A percentile compares a stretch with the other conserved stretches of the same genome.
Evolutionary conservation across 192 early-diverging fungal genomes (phyloP).

Genomic region (Phlyctochytrium planicorne): DNA sequence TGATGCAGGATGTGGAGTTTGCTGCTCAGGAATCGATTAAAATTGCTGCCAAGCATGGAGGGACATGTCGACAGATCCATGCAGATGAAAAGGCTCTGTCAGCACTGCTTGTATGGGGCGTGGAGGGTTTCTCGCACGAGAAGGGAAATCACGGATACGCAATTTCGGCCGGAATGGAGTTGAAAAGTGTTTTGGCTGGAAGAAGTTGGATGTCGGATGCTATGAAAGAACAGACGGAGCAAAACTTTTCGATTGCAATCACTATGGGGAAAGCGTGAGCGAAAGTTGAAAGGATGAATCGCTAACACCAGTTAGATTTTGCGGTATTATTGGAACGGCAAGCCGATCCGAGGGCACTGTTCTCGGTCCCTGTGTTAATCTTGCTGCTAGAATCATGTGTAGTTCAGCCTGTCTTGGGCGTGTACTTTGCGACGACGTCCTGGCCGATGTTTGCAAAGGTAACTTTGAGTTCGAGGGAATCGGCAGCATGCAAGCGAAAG

Average conservation of each 20-base stretch:
- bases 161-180: slow-evolving; percentile 23
- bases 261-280: slow-evolving; percentile 29
- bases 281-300: too few species aligned
- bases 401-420: slow-evolving; percentile 12
- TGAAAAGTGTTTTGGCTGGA: not conserved
- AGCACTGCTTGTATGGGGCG: slow-evolving; percentile 35
- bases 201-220: too few species aligned
- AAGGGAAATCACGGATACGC: slow-evolving; percentile 24
- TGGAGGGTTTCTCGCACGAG: slow-evolving; percentile 38
- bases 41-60: slow-evolving; percentile 15
- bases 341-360: slow-evolving; percentile 30
- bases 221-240: too few species aligned
- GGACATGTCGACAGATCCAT: slow-evolving; percentile 27
- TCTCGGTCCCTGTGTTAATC: slow-evolving; percentile 36
- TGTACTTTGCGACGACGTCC: too few species aligned
- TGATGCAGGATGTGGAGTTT: slow-evolving; percentile 9
- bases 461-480: too few species aligned
- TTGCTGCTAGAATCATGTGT: slow-evolving; percentile 37
- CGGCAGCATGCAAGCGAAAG: too few species aligned
- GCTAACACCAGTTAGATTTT: too few species aligned
- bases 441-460: too few species aligned
- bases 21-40: slow-evolving; percentile 3
- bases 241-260: slow-evolving; percentile 11
- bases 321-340: slow-evolving; percentile 28
- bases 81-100: slow-evolving; percentile 38